Conservation (phyloP, 2,329 filamentous ascomycete genomes). For the Amylocarpus encephaloides region DNA sequence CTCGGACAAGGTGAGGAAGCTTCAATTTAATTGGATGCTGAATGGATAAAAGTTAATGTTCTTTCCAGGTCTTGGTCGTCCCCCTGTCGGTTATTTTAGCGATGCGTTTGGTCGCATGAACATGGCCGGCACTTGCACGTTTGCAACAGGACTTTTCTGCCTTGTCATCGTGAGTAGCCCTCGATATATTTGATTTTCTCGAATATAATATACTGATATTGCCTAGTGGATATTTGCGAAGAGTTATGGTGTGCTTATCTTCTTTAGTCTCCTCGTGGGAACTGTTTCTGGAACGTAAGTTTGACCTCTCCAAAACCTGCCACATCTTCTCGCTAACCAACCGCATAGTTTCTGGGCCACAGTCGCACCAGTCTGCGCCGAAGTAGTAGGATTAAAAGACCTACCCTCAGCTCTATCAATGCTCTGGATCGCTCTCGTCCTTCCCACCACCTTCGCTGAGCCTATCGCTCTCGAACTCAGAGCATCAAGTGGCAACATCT, state of each 20-base stretch:
- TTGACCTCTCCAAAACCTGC: background rate
- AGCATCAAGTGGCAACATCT: slow-evolving; percentile 40
- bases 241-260: slow-evolving; percentile 57
- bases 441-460: slow-evolving; percentile 65
- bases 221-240: slow-evolving; percentile 59
- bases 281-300: slow-evolving; percentile 55
- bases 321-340: background rate
- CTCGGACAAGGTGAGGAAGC: slow-evolving; percentile 40
- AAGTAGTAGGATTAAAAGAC: slow-evolving; percentile 64
- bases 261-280: slow-evolving; percentile 63
- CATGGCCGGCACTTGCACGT: slow-evolving; percentile 59
- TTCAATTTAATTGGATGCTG: slow-evolving; percentile 2
- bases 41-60: background rate
- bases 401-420: slow-evolving; percentile 65
- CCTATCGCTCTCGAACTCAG: slow-evolving; percentile 50
- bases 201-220: background rate
- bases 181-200: background rate
- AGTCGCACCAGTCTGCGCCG: slow-evolving; percentile 62
- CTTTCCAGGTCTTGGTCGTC: slow-evolving; percentile 53
- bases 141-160: slow-evolving; percentile 56
- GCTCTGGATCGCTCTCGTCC: slow-evolving; percentile 63
- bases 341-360: slow-evolving; percentile 53
- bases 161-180: slow-evolving; percentile 45
- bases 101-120: slow-evolving; percentile 68
- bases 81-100: slow-evolving; percentile 65